phyloP scores from a whole-genome alignment of 257 asterid species.

The Solanum arcanum region DNA sequence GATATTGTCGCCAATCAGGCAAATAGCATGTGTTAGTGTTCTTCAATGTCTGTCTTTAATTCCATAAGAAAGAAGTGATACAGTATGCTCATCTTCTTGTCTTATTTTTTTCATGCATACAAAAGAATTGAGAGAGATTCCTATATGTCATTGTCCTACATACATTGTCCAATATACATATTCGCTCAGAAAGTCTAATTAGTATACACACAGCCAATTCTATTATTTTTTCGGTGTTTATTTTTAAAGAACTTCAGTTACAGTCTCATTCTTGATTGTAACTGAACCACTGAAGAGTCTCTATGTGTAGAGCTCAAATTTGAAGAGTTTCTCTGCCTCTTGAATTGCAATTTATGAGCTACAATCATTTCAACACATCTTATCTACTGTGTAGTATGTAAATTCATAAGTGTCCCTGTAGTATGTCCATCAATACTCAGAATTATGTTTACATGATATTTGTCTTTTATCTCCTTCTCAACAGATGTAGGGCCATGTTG shows the following conservation, averaged over 20 bases:
- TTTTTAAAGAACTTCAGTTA: not conserved
- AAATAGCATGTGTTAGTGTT: not conserved
- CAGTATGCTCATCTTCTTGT: not conserved
- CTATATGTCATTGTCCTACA: not conserved
- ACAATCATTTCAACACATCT: not conserved
- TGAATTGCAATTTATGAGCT: not conserved
- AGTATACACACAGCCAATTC: not conserved
- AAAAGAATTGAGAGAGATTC: not conserved
- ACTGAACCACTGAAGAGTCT: not conserved
- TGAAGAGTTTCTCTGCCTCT: not conserved
- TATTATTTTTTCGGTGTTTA: not conserved
- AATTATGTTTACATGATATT: not conserved
- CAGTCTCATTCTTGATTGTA: not conserved
- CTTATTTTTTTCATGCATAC: not conserved
- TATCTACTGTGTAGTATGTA: not conserved
- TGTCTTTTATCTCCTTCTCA: not conserved
- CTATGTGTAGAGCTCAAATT: not conserved
- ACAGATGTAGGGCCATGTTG: not conserved
- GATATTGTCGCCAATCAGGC: not conserved
- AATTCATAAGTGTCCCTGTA: not conserved
- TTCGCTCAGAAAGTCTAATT: not conserved
- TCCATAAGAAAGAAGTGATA: not conserved
- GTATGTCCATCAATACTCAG: not conserved
- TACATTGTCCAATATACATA: not conserved
- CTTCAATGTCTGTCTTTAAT: not conserved